Base-by-base conservation (phyloP, 331 rosid genomes). In the Prunus yedoensis region DNA sequence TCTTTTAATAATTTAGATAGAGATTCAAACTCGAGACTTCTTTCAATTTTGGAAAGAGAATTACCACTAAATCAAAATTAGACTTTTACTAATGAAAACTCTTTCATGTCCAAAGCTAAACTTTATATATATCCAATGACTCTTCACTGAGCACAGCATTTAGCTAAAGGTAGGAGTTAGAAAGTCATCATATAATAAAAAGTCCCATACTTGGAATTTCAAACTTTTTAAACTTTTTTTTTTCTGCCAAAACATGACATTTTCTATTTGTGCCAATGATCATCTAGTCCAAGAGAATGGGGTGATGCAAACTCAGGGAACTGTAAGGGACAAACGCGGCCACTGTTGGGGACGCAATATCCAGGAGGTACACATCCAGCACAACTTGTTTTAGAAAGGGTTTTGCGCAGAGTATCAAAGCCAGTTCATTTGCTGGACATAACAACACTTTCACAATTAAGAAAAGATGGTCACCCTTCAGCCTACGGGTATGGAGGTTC, bases 291-390 rank as follows among this genome's bases (percentile, higher is more conserved):
- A 20, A 15, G 76, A 71, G 66, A 71, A 56, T 71, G 66, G 76
- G 76, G 76, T 13, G 76, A 53, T 12, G 13, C 35, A 57, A 57
- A 57, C 8, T 38, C 41, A 43, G 21, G 8, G 15, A 82, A 88
- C 47, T 93, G 96, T 59, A 12, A 58, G 73, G 87, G 80, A 12
- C 89, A 93, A 81, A 91, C 83, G 53, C 0, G 54, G 10, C 98
- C 97, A 46, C 3, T 77, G 23, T 0, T 18, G 2, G 88, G 84
- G 18, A 27, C 63, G 10, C 8, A 15, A 12, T 54, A 82, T 59
- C 75, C 75, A 23, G 51, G 74, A 32, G 68, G 72, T 17, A 66
- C 35, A 8, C 85, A 74, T n/a, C 66, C 77, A 5, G 80, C 79
- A 7, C 45, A 62, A 68, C 3, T 17, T 15, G 82, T 82, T 41